Percentiles rank a stretch among this genome's conserved stretches.
Evolutionary conservation across 495 filamentous ascomycete species (phyloP).

Genomic region (Bacidia rubella): DNA sequence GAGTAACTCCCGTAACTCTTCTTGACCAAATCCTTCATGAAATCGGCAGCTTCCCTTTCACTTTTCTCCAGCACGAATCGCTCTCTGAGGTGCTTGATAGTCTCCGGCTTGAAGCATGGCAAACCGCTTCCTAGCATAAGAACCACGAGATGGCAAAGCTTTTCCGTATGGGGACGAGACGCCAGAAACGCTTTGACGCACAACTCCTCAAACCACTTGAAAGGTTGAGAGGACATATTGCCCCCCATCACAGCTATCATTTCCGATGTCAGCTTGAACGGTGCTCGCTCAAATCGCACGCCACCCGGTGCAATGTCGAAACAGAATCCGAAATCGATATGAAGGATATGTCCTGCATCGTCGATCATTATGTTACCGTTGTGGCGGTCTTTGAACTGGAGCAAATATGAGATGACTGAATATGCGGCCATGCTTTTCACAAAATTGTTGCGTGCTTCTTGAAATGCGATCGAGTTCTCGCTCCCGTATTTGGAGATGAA

Average conservation of each 20-base stretch:
- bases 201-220: slow-evolving; percentile 91
- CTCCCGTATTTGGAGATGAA: slow-evolving; percentile 95
- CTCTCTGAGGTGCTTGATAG: slow-evolving; percentile 80
- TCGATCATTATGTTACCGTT: slow-evolving; percentile 99
- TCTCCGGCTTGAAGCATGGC: slow-evolving; percentile 97
- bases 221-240: slow-evolving; percentile 66
- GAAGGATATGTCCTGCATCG: slow-evolving; percentile 90
- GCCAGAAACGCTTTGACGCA: slow-evolving; percentile 93
- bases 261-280: slow-evolving; percentile 93
- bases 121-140: slow-evolving; percentile 94
- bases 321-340: slow-evolving; percentile 99
- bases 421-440: slow-evolving; percentile 99
- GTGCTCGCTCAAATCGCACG: slow-evolving; percentile 90
- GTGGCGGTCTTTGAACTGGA: slow-evolving; percentile 98
- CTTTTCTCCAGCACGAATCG: slow-evolving; percentile 87
- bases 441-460: slow-evolving; percentile 91
- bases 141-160: slow-evolving; percentile 75
- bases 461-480: slow-evolving; percentile 85
- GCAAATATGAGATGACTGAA: slow-evolving; percentile 88
- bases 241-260: slow-evolving; percentile 99
- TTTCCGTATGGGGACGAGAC: slow-evolving; percentile 69
- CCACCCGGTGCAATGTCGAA: slow-evolving; percentile 98
- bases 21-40: slow-evolving; percentile 74
- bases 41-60: slow-evolving; percentile 89
- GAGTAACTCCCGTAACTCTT: slow-evolving; percentile 79